phyloP scores from a whole-genome alignment of 2,329 filamentous ascomycete species.

The Tolypocladium sp. region DNA sequence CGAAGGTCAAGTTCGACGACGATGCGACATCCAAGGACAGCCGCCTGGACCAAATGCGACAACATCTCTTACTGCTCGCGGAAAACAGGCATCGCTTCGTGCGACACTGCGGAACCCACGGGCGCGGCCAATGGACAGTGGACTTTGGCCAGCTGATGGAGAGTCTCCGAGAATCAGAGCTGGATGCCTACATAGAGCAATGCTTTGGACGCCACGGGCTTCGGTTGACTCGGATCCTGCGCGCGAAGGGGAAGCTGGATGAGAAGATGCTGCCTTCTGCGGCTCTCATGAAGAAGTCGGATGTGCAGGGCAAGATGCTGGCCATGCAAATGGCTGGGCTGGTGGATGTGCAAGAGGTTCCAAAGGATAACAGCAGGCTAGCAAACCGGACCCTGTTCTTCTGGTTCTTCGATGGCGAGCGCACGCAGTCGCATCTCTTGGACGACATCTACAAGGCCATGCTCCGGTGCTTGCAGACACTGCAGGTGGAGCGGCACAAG shows the following conservation, averaged over 20 bases:
- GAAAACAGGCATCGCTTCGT: constrained; percentile 63
- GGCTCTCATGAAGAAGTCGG: constrained; percentile 74
- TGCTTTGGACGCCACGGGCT: constrained; percentile 68
- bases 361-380: constrained; percentile 73
- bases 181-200: constrained; percentile 74
- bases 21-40: constrained; percentile 28
- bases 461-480: constrained; percentile 72
- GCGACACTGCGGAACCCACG: constrained; percentile 53
- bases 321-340: constrained; percentile 80
- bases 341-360: constrained; percentile 88
- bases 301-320: constrained; percentile 76
- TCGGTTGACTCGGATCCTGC: constrained; percentile 76
- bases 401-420: constrained; percentile 79
- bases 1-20: constrained; percentile 45
- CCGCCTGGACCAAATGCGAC: constrained; percentile 52
- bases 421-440: constrained; percentile 60
- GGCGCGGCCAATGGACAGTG: constrained; percentile 70
- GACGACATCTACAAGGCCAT: constrained; percentile 86
- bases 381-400: constrained; percentile 82
- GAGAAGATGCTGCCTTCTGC: constrained; percentile 79
- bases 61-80: constrained; percentile 64
- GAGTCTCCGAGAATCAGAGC: constrained; percentile 63
- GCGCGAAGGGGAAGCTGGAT: constrained; percentile 85
- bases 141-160: constrained; percentile 69
- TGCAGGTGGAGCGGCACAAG: constrained; percentile 65